These are phyloP conservation scores for Echinosophora koreensis DNA, from an alignment of 306 rosid species.

Conservation along the genomic window DNA sequence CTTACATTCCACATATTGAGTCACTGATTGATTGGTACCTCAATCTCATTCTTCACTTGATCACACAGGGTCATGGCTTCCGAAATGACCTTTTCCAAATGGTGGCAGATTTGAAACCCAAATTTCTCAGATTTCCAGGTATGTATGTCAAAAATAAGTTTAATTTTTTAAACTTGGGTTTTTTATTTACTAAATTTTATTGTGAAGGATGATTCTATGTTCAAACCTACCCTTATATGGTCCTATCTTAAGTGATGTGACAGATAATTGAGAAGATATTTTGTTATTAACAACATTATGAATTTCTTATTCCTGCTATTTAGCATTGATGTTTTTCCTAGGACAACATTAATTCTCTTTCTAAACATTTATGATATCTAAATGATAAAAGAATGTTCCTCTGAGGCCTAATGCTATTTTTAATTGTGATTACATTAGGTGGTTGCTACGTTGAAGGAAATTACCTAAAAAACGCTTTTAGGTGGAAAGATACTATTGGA, in stretches of 20 bases:
- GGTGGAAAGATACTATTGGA: constrained; percentile 78
- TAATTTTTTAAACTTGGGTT: not conserved
- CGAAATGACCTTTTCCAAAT: constrained; percentile 61
- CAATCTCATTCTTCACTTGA: not conserved
- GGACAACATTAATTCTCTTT: too few species aligned
- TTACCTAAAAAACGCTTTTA: constrained; percentile 78
- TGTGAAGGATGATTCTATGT: too few species aligned
- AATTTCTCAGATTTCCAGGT: constrained; percentile 76
- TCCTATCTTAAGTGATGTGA: too few species aligned
- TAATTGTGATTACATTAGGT: constrained; percentile 50
- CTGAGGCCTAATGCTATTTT: not conserved
- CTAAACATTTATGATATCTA: too few species aligned
- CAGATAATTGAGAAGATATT: too few species aligned
- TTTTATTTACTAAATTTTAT: not conserved
- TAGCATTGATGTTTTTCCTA: too few species aligned
- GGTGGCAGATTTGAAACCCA: constrained; percentile 61
- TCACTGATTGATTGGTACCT: too few species aligned
- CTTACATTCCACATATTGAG: too few species aligned
- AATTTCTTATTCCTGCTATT: too few species aligned
- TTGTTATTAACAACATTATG: too few species aligned
- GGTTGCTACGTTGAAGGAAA: constrained; percentile 80
- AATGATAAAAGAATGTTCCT: too few species aligned
- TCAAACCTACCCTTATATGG: too few species aligned
- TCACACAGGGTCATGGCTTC: constrained; percentile 67
- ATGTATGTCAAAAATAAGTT: not conserved